These are phyloP conservation scores for Aspergillus ostianus DNA, from an alignment of 495 filamentous ascomycete species.

Conservation along the genomic window DNA sequence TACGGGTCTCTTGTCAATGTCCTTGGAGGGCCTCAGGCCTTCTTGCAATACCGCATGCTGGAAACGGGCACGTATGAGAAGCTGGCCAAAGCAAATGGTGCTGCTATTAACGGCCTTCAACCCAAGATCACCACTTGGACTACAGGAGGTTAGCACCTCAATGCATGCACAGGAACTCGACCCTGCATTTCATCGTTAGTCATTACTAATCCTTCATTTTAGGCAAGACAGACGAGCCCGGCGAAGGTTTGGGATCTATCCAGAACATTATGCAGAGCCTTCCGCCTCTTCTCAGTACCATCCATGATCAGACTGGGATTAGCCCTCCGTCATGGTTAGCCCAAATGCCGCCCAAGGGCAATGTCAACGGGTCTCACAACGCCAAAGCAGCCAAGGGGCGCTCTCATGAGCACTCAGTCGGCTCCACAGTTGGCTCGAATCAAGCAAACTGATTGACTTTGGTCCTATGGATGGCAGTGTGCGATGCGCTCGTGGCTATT, in stretches of 20 bases:
- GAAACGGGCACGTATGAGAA: slow-evolving; percentile 39
- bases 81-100: slow-evolving; percentile 46
- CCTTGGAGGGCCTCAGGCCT: slow-evolving; percentile 70
- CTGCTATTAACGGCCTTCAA: slow-evolving; percentile 70
- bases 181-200: not conserved
- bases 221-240: slow-evolving; percentile 29
- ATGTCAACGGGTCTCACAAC: not conserved
- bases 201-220: not conserved
- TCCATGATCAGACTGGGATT: slow-evolving; percentile 82
- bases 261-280: slow-evolving; percentile 70
- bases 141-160: slow-evolving; percentile 49
- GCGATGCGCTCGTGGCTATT: not conserved
- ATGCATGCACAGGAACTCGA: not conserved
- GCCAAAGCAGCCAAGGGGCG: not conserved
- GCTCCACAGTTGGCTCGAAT: not conserved
- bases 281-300: slow-evolving; percentile 74
- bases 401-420: not conserved
- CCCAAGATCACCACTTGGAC: slow-evolving; percentile 91
- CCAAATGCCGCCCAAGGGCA: slow-evolving; percentile 36
- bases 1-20: slow-evolving; percentile 66
- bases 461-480: not conserved
- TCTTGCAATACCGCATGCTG: slow-evolving; percentile 70
- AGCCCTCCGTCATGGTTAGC: slow-evolving; percentile 68
- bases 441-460: not conserved
- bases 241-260: slow-evolving; percentile 49